Percentiles rank a stretch among this genome's conserved stretches.
Evolutionary conservation across 83 land plant species (phyloP).

Genomic region (Isoetes engelmannii): DNA sequence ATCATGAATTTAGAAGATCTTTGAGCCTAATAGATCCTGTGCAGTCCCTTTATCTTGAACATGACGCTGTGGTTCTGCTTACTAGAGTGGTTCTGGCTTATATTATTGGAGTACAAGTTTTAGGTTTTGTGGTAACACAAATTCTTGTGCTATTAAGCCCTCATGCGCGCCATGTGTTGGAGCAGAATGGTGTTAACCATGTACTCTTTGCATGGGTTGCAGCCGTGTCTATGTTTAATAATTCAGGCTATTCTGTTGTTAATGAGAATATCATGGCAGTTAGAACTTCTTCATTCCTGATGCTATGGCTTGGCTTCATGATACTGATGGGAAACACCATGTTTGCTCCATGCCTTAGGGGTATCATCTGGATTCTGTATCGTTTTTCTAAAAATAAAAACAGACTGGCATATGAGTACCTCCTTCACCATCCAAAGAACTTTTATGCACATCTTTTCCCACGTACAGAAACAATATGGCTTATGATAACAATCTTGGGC

Average conservation of each 20-base stretch:
- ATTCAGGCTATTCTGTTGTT: slow-evolving; percentile 49
- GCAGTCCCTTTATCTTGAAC: slow-evolving; percentile 8
- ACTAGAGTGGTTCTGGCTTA: slow-evolving; percentile 37
- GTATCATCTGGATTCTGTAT: slow-evolving; percentile 30
- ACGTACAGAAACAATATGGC: slow-evolving; percentile 14
- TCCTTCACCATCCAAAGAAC: slow-evolving; percentile 22
- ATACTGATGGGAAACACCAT: slow-evolving; percentile 54
- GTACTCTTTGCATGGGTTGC: slow-evolving; percentile 35
- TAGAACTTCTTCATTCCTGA: slow-evolving; percentile 27
- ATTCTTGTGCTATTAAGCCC: slow-evolving; percentile 21
- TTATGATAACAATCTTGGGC: slow-evolving; percentile 35
- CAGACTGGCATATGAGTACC: slow-evolving; percentile 29
- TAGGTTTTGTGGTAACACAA: slow-evolving; percentile 18
- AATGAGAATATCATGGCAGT: slow-evolving; percentile 66
- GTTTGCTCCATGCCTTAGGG: slow-evolving; percentile 42
- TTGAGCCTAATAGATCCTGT: too few species aligned
- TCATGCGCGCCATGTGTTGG: not conserved
- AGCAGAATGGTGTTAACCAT: slow-evolving; percentile 4
- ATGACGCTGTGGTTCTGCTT: slow-evolving; percentile 23
- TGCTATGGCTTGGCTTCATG: slow-evolving; percentile 29
- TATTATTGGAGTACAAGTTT: slow-evolving; percentile 25
- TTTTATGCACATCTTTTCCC: not conserved
- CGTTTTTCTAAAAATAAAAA: not conserved
- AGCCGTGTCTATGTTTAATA: slow-evolving; percentile 51
- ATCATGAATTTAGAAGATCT: too few species aligned